Evolutionary conservation across 805 yeast genomes (phyloP).

Genomic region (Saturnispora hagleri): DNA sequence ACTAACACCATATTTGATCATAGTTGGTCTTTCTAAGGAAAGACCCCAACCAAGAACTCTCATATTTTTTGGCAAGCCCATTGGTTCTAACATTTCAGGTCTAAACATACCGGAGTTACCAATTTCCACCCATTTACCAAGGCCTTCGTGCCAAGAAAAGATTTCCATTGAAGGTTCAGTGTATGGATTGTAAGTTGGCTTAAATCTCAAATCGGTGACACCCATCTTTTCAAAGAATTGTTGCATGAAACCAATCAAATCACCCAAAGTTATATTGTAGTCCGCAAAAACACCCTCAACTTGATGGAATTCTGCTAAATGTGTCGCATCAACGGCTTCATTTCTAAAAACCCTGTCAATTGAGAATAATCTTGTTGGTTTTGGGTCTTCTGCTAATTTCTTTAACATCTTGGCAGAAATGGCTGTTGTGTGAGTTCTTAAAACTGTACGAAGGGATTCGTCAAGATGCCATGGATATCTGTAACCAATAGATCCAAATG

Average conservation of each 20-base stretch:
- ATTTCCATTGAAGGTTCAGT: slow-evolving; percentile 98
- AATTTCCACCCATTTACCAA: slow-evolving; percentile 96
- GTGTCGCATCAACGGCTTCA: slow-evolving; percentile 99
- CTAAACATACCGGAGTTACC: slow-evolving; percentile 99
- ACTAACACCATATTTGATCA: slow-evolving; percentile 94
- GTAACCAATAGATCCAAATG: slow-evolving; percentile 93
- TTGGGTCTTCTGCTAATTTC: slow-evolving; percentile 77
- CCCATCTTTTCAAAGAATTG: slow-evolving; percentile 97
- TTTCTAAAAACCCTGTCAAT: slow-evolving; percentile 98
- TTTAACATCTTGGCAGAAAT: slow-evolving; percentile 84
- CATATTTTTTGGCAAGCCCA: slow-evolving; percentile 94
- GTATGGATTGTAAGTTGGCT: slow-evolving; percentile 98
- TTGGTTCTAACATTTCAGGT: slow-evolving; percentile 97
- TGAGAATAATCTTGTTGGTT: slow-evolving; percentile 85
- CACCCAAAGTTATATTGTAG: slow-evolving; percentile 89
- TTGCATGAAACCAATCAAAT: slow-evolving; percentile 96
- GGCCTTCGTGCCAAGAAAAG: slow-evolving; percentile 91
- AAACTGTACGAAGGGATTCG: slow-evolving; percentile 83
- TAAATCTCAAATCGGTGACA: slow-evolving; percentile 88
- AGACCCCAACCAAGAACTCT: slow-evolving; percentile 97
- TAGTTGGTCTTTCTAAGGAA: slow-evolving; percentile 95
- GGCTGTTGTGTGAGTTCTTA: slow-evolving; percentile 97
- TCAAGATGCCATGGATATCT: slow-evolving; percentile 94
- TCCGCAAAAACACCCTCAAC: slow-evolving; percentile 99
- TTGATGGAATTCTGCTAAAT: slow-evolving; percentile 98